Evolutionary conservation across 257 asterid genomes (phyloP).

Genomic region (Apocynum venetum): DNA sequence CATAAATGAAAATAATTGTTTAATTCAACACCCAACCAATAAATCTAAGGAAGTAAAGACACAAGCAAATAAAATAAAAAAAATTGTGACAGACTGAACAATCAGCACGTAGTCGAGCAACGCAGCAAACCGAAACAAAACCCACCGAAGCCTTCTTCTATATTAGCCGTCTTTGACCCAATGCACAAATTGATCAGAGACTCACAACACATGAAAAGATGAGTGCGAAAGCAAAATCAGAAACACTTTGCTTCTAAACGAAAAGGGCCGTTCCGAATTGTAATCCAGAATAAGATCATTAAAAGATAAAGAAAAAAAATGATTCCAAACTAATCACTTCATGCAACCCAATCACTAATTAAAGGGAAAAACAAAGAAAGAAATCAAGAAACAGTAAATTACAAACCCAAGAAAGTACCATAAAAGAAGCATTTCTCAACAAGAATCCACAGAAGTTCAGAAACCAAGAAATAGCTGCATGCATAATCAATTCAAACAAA

Average conservation of each 20-base stretch:
- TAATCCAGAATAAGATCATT: not conserved
- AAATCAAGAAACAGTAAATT: not conserved
- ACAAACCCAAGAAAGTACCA: not conserved
- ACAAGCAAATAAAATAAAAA: not conserved
- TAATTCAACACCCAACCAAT: not conserved
- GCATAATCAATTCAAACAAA: not conserved
- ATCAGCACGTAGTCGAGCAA: too few species aligned
- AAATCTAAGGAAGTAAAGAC: not conserved
- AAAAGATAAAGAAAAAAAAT: not conserved
- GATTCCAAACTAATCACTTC: not conserved
- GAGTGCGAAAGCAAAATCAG: not conserved
- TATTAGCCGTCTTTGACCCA: too few species aligned
- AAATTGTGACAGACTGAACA: not conserved
- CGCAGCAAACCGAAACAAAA: too few species aligned
- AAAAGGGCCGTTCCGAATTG: not conserved
- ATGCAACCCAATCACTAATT: not conserved
- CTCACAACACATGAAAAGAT: too few species aligned
- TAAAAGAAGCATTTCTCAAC: not conserved
- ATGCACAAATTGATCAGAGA: too few species aligned
- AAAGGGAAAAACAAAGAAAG: not conserved
- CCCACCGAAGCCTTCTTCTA: too few species aligned
- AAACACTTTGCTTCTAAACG: not conserved
- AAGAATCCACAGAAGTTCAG: not conserved
- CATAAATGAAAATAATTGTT: not conserved
- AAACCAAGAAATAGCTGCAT: conserved; percentile 6